Conservation (phyloP, 257 asterid species). For the Capsicum pubescens region DNA sequence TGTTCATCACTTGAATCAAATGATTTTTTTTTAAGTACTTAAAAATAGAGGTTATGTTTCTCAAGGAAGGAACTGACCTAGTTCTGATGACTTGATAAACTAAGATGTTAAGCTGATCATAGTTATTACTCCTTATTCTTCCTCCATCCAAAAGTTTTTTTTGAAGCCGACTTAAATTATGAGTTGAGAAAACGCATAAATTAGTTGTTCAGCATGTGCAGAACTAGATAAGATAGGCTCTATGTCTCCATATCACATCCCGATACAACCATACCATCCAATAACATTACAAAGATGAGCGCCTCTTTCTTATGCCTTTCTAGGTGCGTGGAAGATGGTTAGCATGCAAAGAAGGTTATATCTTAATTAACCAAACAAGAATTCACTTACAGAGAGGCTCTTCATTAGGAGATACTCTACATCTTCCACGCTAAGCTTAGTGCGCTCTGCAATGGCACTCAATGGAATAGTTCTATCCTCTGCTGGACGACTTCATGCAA, state of each 20-base stretch:
- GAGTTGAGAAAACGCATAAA: not conserved
- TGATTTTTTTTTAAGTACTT: not conserved
- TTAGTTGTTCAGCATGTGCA: not conserved
- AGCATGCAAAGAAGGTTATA: not conserved
- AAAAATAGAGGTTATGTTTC: not conserved
- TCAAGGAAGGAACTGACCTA: not conserved
- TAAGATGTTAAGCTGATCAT: not conserved
- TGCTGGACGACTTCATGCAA: slow-evolving; percentile 78
- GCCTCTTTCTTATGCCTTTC: not conserved
- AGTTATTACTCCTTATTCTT: not conserved
- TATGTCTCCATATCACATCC: not conserved
- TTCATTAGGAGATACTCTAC: slow-evolving; percentile 95
- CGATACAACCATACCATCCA: not conserved
- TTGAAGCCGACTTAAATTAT: not conserved
- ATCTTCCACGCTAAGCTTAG: slow-evolving; percentile 83
- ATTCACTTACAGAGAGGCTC: slow-evolving; percentile 92
- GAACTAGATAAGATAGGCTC: not conserved
- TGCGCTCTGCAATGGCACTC: slow-evolving; percentile 76
- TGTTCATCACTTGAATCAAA: not conserved
- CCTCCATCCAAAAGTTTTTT: not conserved
- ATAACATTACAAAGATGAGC: not conserved
- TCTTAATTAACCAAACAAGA: slow-evolving; percentile 17
- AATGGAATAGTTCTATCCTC: slow-evolving; percentile 95
- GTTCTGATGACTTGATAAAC: not conserved
- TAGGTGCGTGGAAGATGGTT: not conserved